Conservation (phyloP, 768 basidiomycete species). For the Lactifluus volemus region DNA sequence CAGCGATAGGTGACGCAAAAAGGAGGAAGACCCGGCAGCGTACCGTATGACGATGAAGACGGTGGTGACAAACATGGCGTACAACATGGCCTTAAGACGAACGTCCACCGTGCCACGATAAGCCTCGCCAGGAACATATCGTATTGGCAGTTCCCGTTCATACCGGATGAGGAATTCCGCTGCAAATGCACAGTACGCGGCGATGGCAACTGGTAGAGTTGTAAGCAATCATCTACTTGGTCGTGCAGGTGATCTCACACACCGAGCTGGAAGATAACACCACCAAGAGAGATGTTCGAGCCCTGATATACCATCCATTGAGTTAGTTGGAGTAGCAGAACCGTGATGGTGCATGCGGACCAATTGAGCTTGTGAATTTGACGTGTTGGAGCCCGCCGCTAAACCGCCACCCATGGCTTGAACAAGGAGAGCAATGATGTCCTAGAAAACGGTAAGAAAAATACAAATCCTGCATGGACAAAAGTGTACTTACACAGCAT, state of each 20-base stretch:
- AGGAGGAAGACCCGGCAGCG: not conserved
- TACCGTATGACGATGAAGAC: conserved; percentile 17
- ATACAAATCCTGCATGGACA: not conserved
- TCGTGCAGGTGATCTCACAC: not conserved
- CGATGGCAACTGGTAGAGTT: conserved; percentile 1
- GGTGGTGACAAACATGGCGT: conserved; percentile 9
- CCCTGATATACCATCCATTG: too few species aligned
- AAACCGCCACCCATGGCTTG: conserved; percentile 12
- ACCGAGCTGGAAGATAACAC: conserved; percentile 17
- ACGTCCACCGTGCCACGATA: not conserved
- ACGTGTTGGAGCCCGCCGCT: not conserved
- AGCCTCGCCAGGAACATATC: not conserved
- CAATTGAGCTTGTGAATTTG: not conserved
- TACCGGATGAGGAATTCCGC: too few species aligned
- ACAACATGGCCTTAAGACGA: conserved; percentile 2
- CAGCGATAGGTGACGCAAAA: not conserved
- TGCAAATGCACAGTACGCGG: not conserved
- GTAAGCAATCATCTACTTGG: not conserved
- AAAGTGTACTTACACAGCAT: conserved; percentile 5
- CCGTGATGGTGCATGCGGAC: not conserved
- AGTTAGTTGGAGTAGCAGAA: not conserved
- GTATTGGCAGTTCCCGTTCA: too few species aligned
- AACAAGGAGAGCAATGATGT: conserved; percentile 13
- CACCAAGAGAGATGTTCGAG: not conserved
- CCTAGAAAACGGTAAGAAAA: not conserved